These are phyloP conservation scores for Trametes villosa DNA, from an alignment of 768 basidiomycete genomes.

Conservation along the genomic window DNA sequence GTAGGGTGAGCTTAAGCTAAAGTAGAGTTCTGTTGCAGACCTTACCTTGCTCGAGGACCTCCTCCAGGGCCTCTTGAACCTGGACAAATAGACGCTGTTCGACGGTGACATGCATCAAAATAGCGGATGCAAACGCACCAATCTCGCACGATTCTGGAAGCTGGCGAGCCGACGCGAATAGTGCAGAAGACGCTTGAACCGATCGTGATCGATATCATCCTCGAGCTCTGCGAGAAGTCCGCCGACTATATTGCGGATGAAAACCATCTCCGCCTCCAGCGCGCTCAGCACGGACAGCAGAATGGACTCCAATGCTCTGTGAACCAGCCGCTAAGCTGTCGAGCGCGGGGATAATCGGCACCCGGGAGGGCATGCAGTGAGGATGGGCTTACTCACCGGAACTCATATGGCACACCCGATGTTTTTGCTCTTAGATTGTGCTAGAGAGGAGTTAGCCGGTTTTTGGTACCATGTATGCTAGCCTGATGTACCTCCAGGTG, in stretches of 20 bases:
- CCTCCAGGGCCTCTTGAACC: constrained; percentile 90
- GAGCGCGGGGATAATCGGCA: constrained; percentile 16
- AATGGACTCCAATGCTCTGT: constrained; percentile 92
- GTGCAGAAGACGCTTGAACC: constrained; percentile 88
- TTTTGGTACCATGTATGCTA: too few species aligned
- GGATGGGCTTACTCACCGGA: constrained; percentile 56
- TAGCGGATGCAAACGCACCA: constrained; percentile 49
- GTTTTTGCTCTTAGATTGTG: constrained; percentile 82
- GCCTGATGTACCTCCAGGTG: constrained; percentile 85
- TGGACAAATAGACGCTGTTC: constrained; percentile 37
- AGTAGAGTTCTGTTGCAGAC: background rate
- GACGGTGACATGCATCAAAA: background rate
- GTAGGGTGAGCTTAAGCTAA: background rate
- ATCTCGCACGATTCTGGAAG: constrained; percentile 89
- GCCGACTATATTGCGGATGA: constrained; percentile 88
- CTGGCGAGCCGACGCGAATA: constrained; percentile 87
- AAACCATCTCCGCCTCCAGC: constrained; percentile 95
- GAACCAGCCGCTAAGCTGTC: constrained; percentile 24
- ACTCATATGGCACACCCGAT: constrained; percentile 81
- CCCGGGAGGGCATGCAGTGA: constrained; percentile 16
- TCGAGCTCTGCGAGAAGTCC: constrained; percentile 92
- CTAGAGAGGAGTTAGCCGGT: too few species aligned
- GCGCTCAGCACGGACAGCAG: constrained; percentile 90
- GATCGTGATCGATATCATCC: constrained; percentile 93
- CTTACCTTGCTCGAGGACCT: constrained; percentile 88